These are phyloP conservation scores for Flaveria robusta DNA, from an alignment of 129 eudicot species.

Conservation along the genomic window DNA sequence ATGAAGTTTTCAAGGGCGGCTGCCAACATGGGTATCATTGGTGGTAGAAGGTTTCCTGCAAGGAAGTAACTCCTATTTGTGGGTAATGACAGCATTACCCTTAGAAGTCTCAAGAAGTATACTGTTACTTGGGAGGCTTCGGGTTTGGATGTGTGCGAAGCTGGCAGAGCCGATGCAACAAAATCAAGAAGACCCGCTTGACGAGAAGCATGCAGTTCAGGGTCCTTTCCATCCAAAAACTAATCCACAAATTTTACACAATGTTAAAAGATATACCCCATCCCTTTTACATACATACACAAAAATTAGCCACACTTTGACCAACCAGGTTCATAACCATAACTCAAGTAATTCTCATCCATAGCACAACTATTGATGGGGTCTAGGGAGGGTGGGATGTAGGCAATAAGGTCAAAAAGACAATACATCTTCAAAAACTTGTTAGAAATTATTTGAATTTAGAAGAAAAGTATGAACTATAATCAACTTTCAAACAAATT, in stretches of 20 bases:
- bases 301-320: neutral
- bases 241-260: slow-evolving; percentile 31
- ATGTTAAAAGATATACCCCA: slow-evolving; percentile 8
- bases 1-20: slow-evolving; percentile 91
- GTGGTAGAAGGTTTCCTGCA: slow-evolving; percentile 87
- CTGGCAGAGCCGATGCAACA: slow-evolving; percentile 94
- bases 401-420: neutral
- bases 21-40: slow-evolving; percentile 85
- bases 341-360: no score
- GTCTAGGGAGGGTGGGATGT: no score
- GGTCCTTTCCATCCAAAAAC: slow-evolving; percentile 90
- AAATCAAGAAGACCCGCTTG: slow-evolving; percentile 95
- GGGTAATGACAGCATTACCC: slow-evolving; percentile 62
- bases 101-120: slow-evolving; percentile 76
- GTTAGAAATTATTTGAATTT: neutral
- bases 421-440: neutral
- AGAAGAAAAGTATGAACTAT: neutral
- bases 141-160: slow-evolving; percentile 92
- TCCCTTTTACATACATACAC: neutral
- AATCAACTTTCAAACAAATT: neutral
- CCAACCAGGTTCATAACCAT: neutral
- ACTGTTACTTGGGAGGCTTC: slow-evolving; percentile 95
- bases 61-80: slow-evolving; percentile 79
- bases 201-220: slow-evolving; percentile 91
- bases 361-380: no score